These are phyloP conservation scores for Ophiocordyceps camponoti-saundersi DNA, from an alignment of 2,329 filamentous ascomycete genomes.

Conservation along the genomic window DNA sequence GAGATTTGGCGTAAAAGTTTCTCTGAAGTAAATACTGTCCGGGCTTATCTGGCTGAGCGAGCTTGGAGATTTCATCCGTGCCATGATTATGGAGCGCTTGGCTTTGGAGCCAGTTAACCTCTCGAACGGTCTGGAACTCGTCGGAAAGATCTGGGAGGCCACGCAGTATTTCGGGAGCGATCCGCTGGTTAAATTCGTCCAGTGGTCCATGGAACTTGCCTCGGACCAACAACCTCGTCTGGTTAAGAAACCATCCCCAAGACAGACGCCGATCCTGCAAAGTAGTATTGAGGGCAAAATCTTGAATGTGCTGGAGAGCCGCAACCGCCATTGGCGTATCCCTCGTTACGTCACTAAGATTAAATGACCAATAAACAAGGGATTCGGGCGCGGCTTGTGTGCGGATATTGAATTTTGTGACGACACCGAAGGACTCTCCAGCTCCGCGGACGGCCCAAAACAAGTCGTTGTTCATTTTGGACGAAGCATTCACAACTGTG, in stretches of 20 bases:
- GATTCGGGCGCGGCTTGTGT: background rate
- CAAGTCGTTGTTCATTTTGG: background rate
- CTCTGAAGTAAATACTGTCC: background rate
- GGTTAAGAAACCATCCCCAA: background rate
- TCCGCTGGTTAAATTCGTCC: background rate
- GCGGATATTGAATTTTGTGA: background rate
- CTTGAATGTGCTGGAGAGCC: background rate
- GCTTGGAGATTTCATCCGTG: background rate
- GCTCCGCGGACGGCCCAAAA: background rate
- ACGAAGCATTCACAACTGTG: background rate
- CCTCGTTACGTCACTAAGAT: background rate
- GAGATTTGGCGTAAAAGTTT: background rate
- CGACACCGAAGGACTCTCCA: background rate
- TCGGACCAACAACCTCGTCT: background rate
- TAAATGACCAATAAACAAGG: background rate
- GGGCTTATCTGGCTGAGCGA: background rate
- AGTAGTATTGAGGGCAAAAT: background rate
- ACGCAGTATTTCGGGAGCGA: background rate
- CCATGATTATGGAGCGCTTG: background rate
- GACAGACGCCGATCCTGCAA: background rate
- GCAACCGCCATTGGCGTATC: background rate
- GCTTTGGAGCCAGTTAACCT: background rate
- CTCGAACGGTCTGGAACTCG: background rate
- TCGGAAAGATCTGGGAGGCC: background rate
- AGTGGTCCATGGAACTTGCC: background rate